phyloP scores from a whole-genome alignment of 306 rosid species.

The Cajanus cajan region DNA sequence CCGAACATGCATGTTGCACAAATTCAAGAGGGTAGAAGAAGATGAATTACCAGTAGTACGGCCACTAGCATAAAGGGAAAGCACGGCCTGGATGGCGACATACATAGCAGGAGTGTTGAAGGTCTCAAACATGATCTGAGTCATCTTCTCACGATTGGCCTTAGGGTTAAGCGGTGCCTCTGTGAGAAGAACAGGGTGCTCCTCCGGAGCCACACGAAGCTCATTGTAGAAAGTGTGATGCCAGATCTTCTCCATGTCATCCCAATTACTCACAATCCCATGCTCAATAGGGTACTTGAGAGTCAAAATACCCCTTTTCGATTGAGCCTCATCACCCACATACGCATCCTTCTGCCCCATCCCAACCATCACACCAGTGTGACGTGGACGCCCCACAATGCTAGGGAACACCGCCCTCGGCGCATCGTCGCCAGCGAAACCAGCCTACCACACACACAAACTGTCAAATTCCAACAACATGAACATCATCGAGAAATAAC shows the following conservation, averaged over 20 bases:
- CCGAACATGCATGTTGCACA: background rate
- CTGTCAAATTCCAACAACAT: background rate
- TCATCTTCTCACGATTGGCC: constrained; percentile 69
- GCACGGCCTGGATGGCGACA: constrained; percentile 78
- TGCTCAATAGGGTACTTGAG: constrained; percentile 85
- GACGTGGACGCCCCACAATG: constrained; percentile 95
- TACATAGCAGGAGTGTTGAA: constrained; percentile 83
- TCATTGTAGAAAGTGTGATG: constrained; percentile 56
- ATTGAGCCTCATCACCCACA: constrained; percentile 97
- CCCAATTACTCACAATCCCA: constrained; percentile 83
- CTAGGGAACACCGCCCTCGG: constrained; percentile 98
- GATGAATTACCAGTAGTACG: constrained; percentile 72
- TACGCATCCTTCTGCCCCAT: constrained; percentile 99
- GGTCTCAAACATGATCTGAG: constrained; percentile 55
- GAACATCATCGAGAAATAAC: background rate
- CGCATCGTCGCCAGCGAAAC: constrained; percentile 98
- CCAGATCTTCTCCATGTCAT: constrained; percentile 79
- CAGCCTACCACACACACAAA: constrained; percentile 54
- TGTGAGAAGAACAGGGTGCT: constrained; percentile 73
- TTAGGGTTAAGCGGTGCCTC: constrained; percentile 81
- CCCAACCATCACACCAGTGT: constrained; percentile 98
- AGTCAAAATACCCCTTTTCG: constrained; percentile 93
- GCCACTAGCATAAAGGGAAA: constrained; percentile 86
- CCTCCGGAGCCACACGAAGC: constrained; percentile 61
- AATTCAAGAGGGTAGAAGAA: background rate